These are phyloP conservation scores for Protea cynaroides DNA, from an alignment of 164 flowering plant genomes.

Conservation along the genomic window DNA sequence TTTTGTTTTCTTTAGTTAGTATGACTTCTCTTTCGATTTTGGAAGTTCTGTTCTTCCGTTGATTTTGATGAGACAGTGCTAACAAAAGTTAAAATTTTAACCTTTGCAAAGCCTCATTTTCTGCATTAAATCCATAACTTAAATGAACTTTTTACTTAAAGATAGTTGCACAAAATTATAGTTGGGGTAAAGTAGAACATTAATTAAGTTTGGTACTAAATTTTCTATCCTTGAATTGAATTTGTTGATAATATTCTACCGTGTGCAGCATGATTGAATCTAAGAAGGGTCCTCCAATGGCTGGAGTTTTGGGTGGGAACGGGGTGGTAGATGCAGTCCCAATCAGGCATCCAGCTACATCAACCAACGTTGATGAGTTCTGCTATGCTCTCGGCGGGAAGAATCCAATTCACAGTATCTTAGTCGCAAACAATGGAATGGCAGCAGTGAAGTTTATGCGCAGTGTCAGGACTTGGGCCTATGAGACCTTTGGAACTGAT, in stretches of 20 bases:
- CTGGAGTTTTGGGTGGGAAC: conserved; percentile 38
- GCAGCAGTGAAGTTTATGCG: conserved; percentile 99
- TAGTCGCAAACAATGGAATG: conserved; percentile 99
- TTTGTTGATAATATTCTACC: conserved; percentile 7
- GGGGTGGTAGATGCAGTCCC: conserved; percentile 46
- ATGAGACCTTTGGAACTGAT: conserved; percentile 77
- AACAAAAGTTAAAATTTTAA: not conserved
- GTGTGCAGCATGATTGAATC: conserved; percentile 51
- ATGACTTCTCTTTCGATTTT: not conserved
- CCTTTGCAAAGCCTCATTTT: not conserved
- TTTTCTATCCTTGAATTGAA: not conserved
- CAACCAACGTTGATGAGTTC: conserved; percentile 66
- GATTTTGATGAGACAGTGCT: not conserved
- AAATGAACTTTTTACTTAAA: not conserved
- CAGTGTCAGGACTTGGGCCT: conserved; percentile 82
- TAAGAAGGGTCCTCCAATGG: conserved; percentile 35
- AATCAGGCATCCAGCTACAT: conserved; percentile 37
- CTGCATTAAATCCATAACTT: not conserved
- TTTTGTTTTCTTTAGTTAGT: not conserved
- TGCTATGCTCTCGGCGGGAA: conserved; percentile 86
- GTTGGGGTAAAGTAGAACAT: not conserved
- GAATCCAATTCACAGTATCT: conserved; percentile 83
- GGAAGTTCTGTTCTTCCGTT: not conserved
- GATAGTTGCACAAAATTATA: not conserved
- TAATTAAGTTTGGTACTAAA: not conserved